Conservation (phyloP, 345 rosid genomes). For the Citrus reticulata region DNA sequence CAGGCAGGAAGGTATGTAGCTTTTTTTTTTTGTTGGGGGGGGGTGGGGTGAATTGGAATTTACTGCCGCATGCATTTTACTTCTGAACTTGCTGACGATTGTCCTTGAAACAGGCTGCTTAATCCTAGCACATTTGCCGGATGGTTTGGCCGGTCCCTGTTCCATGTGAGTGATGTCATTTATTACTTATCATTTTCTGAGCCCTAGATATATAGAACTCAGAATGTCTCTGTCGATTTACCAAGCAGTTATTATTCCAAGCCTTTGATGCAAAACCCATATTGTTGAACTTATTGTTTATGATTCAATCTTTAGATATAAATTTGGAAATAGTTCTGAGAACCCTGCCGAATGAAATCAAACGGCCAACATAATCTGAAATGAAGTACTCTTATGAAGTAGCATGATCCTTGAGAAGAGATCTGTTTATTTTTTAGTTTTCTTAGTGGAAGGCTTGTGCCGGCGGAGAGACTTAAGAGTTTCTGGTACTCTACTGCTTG, state of each 20-base stretch:
- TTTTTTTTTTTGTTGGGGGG: not conserved
- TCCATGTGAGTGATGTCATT: constrained; percentile 61
- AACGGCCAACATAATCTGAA: not conserved
- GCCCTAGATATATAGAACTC: not conserved
- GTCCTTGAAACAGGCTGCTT: constrained; percentile 64
- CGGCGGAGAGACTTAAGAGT: not conserved
- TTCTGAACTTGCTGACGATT: constrained; percentile 1
- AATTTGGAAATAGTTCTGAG: not conserved
- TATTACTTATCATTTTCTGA: not conserved
- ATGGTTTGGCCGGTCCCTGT: constrained; percentile 97
- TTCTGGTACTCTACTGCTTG: not conserved
- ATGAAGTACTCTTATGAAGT: not conserved
- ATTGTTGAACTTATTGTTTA: not conserved
- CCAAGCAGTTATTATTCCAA: not conserved
- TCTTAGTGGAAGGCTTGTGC: not conserved
- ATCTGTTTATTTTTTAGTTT: not conserved
- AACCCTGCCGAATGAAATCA: not conserved
- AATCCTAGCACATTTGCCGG: constrained; percentile 99
- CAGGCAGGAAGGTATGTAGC: constrained; percentile 91
- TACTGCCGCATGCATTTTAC: not conserved
- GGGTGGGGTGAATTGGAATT: not conserved
- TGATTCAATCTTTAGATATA: not conserved
- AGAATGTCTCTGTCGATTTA: not conserved
- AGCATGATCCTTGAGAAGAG: not conserved
- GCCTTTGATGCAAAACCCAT: not conserved